Evolutionary conservation across 2,329 filamentous ascomycete genomes (phyloP).

Genomic region (Verticillium tricorpus): DNA sequence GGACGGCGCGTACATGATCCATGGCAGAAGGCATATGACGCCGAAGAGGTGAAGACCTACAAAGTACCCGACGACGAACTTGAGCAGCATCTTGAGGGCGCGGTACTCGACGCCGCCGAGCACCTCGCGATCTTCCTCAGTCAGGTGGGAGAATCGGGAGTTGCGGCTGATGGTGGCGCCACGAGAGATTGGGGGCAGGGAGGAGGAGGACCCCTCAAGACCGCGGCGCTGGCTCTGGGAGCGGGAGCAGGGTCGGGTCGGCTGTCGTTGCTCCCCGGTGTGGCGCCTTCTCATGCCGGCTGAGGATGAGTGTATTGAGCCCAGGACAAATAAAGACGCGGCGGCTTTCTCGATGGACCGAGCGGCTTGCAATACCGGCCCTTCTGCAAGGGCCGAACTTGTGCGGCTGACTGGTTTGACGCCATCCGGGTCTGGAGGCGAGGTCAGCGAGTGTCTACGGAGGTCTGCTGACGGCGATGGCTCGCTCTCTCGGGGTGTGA

Average conservation of each 20-base stretch:
- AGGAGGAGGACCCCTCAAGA: constrained; percentile 7
- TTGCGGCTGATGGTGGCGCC: constrained; percentile 40
- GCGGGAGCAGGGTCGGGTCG: neutral
- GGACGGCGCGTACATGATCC: constrained; percentile 34
- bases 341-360: constrained; percentile 11
- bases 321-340: constrained; percentile 3
- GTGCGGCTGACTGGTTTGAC: too few relatives aligned
- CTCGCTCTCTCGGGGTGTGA: too few relatives aligned
- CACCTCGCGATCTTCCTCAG: constrained; percentile 32
- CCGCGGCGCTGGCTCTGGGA: neutral
- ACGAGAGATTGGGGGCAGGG: constrained; percentile 35
- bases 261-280: too few relatives aligned
- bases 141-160: constrained; percentile 38
- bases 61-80: constrained; percentile 41
- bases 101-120: constrained; percentile 49
- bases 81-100: constrained; percentile 42
- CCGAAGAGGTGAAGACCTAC: constrained; percentile 41
- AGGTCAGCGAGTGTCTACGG: too few relatives aligned
- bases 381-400: too few relatives aligned
- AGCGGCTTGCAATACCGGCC: too few relatives aligned
- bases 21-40: constrained; percentile 40
- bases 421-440: too few relatives aligned
- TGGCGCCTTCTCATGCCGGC: too few relatives aligned
- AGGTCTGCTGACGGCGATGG: too few relatives aligned
- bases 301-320: neutral